Percentiles rank a stretch among this genome's conserved stretches.
These are phyloP conservation scores for Rhododendron williamsianum DNA, from an alignment of 148 eudicot species.

Conservation along the genomic window DNA sequence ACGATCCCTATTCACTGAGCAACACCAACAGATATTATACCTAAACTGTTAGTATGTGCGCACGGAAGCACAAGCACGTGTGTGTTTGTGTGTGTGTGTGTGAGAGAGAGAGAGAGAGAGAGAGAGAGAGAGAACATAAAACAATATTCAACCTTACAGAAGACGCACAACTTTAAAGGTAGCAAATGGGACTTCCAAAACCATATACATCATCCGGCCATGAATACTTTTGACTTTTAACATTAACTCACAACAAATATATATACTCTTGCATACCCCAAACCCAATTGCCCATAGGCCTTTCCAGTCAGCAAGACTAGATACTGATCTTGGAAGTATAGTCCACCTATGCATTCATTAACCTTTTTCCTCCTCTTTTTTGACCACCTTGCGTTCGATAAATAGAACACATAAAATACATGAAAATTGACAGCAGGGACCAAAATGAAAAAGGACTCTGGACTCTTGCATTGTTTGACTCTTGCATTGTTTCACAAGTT, in stretches of 20 bases:
- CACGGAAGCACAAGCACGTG: neutral
- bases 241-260: neutral
- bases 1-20: neutral
- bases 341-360: neutral
- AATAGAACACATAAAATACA: neutral
- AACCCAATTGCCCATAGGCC: neutral
- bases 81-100: neutral
- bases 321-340: neutral
- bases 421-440: slow-evolving; percentile 2
- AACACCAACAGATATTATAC: neutral
- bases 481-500: neutral
- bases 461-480: neutral
- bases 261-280: neutral
- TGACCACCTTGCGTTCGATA: neutral
- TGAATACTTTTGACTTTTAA: neutral
- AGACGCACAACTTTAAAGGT: neutral
- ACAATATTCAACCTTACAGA: neutral
- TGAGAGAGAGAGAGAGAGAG: slow-evolving; percentile 3
- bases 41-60: neutral
- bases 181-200: neutral
- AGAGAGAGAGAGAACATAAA: neutral
- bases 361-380: neutral
- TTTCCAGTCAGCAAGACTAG: slow-evolving; percentile 6
- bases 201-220: neutral
- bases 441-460: neutral